Percentiles rank a stretch among this genome's conserved stretches.
Evolutionary conservation across 306 rosid species (phyloP).

Genomic region (Malus sylvestris): DNA sequence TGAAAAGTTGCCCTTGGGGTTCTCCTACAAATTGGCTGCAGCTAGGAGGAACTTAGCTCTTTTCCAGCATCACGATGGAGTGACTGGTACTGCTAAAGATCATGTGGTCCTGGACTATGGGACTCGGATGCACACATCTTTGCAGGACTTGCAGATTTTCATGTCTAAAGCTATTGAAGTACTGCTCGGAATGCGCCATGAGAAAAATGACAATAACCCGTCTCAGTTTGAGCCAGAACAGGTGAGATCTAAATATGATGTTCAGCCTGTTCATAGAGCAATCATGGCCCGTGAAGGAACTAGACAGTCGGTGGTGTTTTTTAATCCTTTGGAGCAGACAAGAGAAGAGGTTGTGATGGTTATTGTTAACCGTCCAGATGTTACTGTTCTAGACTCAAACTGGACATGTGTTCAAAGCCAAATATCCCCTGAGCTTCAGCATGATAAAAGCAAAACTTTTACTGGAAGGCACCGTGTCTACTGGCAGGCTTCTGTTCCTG

Average conservation of each 20-base stretch:
- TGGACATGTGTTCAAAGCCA: conserved; percentile 81
- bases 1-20: conserved; percentile 69
- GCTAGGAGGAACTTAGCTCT: conserved; percentile 98
- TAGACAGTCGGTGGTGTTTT: conserved; percentile 55
- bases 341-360: conserved; percentile 87
- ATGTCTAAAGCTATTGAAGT: conserved; percentile 87
- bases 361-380: conserved; percentile 64
- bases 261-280: conserved; percentile 73
- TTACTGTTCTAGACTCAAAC: conserved; percentile 68
- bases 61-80: conserved; percentile 99
- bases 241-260: conserved; percentile 83
- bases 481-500: conserved; percentile 79
- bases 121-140: conserved; percentile 81
- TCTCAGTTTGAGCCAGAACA: conserved; percentile 73
- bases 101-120: conserved; percentile 91
- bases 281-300: conserved; percentile 53
- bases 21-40: conserved; percentile 87
- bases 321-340: conserved; percentile 79
- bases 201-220: conserved; percentile 65
- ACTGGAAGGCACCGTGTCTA: conserved; percentile 81
- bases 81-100: conserved; percentile 97
- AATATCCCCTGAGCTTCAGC: conserved; percentile 75
- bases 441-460: conserved; percentile 58
- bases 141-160: conserved; percentile 86
- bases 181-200: conserved; percentile 75